Evolutionary conservation across 225 moss, liverwort and hornwort species (phyloP).

Genomic region (Polytrichum commune): DNA sequence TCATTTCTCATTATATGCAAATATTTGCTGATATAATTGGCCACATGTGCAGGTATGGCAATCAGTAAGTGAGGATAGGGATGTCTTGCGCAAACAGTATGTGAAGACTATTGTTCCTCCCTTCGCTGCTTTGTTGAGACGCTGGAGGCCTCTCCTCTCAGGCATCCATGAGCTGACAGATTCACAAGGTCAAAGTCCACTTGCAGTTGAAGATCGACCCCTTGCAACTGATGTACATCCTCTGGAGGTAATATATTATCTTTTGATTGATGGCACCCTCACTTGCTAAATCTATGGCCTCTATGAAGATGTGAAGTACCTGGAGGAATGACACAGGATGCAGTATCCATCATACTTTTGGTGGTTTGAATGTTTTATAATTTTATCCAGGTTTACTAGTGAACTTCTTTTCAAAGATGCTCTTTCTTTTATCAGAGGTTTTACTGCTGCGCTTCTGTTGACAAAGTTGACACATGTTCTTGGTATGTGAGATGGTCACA

Average conservation of each 20-base stretch:
- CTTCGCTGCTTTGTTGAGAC: conserved; percentile 77
- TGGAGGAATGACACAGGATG: no score
- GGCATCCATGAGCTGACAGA: conserved; percentile 87
- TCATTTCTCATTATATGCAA: background rate
- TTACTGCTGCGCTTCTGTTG: no score
- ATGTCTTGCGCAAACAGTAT: conserved; percentile 56
- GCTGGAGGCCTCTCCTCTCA: conserved; percentile 88
- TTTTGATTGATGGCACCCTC: no score
- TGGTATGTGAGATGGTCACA: no score
- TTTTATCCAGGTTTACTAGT: no score
- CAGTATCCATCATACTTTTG: no score
- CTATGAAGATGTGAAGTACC: no score
- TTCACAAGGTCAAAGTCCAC: conserved; percentile 82
- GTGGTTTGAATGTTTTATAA: no score
- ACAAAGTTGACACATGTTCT: no score
- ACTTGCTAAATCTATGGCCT: no score
- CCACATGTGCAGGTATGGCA: conserved; percentile 71
- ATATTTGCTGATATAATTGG: conserved; percentile 9
- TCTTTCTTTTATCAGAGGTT: no score
- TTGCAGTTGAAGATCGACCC: conserved; percentile 92
- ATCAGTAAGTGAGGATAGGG: conserved; percentile 65
- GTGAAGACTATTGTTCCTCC: conserved; percentile 76
- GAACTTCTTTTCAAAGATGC: no score
- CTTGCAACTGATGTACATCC: conserved; percentile 77
- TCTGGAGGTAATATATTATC: conserved; percentile 44